Evolutionary conservation across 1,284 basidiomycete genomes (phyloP), one percentile per base, ranked within the genome.

Genomic region (Amylostereum chailletii): DNA sequence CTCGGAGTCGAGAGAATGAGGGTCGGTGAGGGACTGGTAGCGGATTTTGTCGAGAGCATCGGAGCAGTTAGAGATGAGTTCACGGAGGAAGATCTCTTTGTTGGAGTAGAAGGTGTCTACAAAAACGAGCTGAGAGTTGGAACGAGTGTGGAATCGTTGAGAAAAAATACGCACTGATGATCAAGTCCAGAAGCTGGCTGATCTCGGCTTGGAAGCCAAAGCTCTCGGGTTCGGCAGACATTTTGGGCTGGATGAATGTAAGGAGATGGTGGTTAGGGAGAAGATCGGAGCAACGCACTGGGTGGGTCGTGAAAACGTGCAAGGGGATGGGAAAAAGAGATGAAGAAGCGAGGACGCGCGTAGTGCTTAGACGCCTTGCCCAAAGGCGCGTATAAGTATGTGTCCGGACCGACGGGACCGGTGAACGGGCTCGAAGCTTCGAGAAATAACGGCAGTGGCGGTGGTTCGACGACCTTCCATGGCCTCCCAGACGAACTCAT

Each of bases 41-140:
- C 94, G 90, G 65, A 96, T 89, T 79, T 97, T 97, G 77, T 97
- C 94, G 68, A 96, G 81, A 48, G 94, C 94, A 83, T 97, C 94
- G 54, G 92, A 94, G 53, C 74, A 68, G 72, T 94, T 94, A 51
- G 91, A 94, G 71, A 94, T 95, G 57, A 96, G 55, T 74, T 97
- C 94, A 69, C 94, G 89, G 61, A 96, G 83, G 81, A 96, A 96
- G 69, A 96, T 95, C 76, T 94, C 93, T 79, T 96, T 96, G 83
- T 96, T 95, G 55, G 90, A 93, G 83, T 96, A 95, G 81, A 95
- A 96, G 55, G 92, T 94, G 78, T 94, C 90, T 91, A 65, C 57
- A 60, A 26, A 49, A 33, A 49, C 9, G 19, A 49, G 46, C 27
- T 42, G 27, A 51, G 42, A 11, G 49, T 54, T 38, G 58, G 53